Evolutionary conservation across 192 early-diverging fungal species (phyloP).

Genomic region (Allomyces macrogynus): DNA sequence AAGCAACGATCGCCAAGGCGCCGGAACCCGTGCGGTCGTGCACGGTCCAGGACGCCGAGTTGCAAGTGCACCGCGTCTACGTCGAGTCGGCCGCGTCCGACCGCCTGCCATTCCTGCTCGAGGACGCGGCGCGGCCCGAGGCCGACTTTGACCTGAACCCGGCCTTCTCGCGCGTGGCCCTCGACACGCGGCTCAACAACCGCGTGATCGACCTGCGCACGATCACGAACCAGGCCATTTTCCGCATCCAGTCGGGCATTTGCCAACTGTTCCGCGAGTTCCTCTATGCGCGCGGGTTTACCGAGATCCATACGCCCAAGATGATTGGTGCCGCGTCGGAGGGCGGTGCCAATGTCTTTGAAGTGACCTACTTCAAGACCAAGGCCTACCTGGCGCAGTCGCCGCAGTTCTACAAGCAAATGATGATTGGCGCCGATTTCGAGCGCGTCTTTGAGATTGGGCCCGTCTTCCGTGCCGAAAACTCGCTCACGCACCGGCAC

Average conservation of each 20-base stretch:
- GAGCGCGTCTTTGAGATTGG: conserved; percentile 96
- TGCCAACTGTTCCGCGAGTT: conserved; percentile 91
- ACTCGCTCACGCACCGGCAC: conserved; percentile 92
- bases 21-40: conserved; percentile 74
- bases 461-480: conserved; percentile 95
- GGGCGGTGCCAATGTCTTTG: conserved; percentile 97
- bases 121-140: conserved; percentile 75
- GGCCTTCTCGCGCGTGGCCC: conserved; percentile 48
- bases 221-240: conserved; percentile 88
- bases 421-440: conserved; percentile 92
- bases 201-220: conserved; percentile 87
- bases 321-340: conserved; percentile 78
- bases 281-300: conserved; percentile 53
- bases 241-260: conserved; percentile 88
- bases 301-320: conserved; percentile 98
- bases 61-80: conserved; percentile 44
- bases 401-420: conserved; percentile 98
- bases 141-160: conserved; percentile 50
- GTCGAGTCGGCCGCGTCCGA: conserved; percentile 50
- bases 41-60: conserved; percentile 80
- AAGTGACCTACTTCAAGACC: conserved; percentile 90
- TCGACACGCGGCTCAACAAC: conserved; percentile 89
- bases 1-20: conserved; percentile 58
- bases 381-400: conserved; percentile 88
- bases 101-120: conserved; percentile 74